Base-by-base conservation (phyloP, 495 filamentous ascomycete genomes). In the Lichenothelia convexa region DNA sequence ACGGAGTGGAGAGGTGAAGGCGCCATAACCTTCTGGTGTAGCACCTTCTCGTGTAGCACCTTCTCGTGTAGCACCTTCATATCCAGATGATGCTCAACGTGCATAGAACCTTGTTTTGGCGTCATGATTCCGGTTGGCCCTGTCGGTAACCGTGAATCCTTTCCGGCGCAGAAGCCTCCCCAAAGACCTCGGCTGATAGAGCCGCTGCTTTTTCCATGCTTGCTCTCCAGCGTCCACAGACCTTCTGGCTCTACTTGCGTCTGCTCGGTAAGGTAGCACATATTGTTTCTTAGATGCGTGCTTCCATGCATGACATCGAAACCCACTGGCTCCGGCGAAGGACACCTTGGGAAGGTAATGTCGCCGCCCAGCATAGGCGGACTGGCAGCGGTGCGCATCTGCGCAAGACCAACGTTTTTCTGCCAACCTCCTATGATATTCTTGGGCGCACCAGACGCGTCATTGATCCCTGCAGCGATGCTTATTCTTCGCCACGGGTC, bases 351-450 rank as follows among this genome's bases (percentile, higher is more conserved):
- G 46, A 93, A 82, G 16, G 63, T 59, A 35, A 93, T 63, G 37
- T 87, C 78, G 18, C 56, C 43, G 29, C 86, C 86, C 5, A 91
- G 70, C 82, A 93, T 87, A 2, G 85, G 86, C 13, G 86, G 85
- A 41, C 62, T 70, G 4, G 64, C 63, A 8, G 59, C 61, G 30
- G 58, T 58, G 9, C 56, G 73, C 66, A 64, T 69, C 39, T 50
- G 54, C 34, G 54, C 53, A 27, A 64, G 47, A 51, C 65, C 46
- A 40, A 50, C 46, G 51, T 65, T 59, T 50, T 51, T 63, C 9
- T 29, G 9, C 24, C 24, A 29, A 7, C 24, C 24, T 32, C 52
- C 59, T 42, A 58, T 54, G 11, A 53, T 50, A 12, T 58, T 47
- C 44, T 58, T 42, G 3, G 23, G 8, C 2, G 16, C 13, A 5